Conservation (phyloP, 2,329 filamentous ascomycete species). For the Zymoseptoria brevis region DNA sequence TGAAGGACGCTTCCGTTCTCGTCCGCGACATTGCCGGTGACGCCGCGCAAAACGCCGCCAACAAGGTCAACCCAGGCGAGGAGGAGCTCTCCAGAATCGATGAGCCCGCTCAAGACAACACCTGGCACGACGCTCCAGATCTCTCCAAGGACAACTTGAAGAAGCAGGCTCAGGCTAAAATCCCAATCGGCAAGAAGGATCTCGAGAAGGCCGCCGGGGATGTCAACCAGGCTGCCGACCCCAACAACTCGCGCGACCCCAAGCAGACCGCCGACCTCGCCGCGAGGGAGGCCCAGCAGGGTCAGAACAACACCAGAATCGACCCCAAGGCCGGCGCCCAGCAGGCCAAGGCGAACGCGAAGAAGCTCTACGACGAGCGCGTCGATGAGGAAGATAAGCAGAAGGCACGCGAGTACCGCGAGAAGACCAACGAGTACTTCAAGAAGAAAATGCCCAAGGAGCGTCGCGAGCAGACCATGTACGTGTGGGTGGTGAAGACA, state of each 20-base stretch:
- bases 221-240: conserved; percentile 51
- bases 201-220: conserved; percentile 52
- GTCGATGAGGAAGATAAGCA: conserved; percentile 54
- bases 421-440: conserved; percentile 63
- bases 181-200: conserved; percentile 51
- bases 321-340: conserved; percentile 46
- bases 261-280: conserved; percentile 46
- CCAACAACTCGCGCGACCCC: conserved; percentile 47
- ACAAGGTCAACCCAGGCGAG: conserved; percentile 66
- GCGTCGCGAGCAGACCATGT: conserved; percentile 84
- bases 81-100: conserved; percentile 73
- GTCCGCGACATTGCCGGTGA: conserved; percentile 88
- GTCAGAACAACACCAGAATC: conserved; percentile 39
- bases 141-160: conserved; percentile 61
- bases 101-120: conserved; percentile 77
- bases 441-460: conserved; percentile 83
- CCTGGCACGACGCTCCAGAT: conserved; percentile 45
- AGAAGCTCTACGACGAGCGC: conserved; percentile 52
- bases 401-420: conserved; percentile 35
- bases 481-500: conserved; percentile 37
- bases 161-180: conserved; percentile 55
- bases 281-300: conserved; percentile 46
- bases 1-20: conserved; percentile 72
- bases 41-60: conserved; percentile 70
- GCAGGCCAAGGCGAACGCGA: conserved; percentile 40